phyloP scores from a whole-genome alignment of 345 rosid species.

The Brassica rapa region DNA sequence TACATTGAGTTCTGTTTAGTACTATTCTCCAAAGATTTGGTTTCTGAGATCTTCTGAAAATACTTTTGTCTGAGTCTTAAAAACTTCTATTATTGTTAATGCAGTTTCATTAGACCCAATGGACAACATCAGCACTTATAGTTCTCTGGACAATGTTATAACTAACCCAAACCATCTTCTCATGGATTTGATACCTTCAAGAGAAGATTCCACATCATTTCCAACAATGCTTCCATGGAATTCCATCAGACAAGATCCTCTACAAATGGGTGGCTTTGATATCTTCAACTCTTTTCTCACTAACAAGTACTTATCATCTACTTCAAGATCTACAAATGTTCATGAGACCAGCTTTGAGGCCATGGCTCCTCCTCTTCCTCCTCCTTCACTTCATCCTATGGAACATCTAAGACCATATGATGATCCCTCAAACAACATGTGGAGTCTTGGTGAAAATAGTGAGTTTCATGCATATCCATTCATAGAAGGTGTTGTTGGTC shows the following conservation, averaged over 20 bases:
- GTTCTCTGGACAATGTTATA: conserved; percentile 43
- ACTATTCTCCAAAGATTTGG: conserved; percentile 28
- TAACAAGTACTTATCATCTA: conserved; percentile 32
- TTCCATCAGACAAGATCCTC: conserved; percentile 35
- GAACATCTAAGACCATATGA: conserved; percentile 35
- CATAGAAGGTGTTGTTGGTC: conserved; percentile 39
- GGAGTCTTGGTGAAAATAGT: conserved; percentile 32
- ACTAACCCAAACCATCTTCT: conserved; percentile 43
- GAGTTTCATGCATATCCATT: conserved; percentile 51
- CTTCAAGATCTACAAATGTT: conserved; percentile 32
- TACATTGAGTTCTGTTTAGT: conserved; percentile 14
- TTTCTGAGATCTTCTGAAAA: conserved; percentile 30
- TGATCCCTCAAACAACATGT: conserved; percentile 38
- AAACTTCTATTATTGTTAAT: conserved; percentile 19
- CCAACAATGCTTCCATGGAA: conserved; percentile 40
- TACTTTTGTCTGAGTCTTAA: conserved; percentile 25
- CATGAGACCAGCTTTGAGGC: conserved; percentile 31
- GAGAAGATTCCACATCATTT: conserved; percentile 35
- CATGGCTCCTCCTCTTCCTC: conserved; percentile 37
- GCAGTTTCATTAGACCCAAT: conserved; percentile 34
- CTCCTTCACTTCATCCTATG: conserved; percentile 16
- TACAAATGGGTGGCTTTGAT: conserved; percentile 44
- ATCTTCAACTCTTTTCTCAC: conserved; percentile 27
- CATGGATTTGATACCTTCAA: conserved; percentile 38
- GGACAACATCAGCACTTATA: conserved; percentile 57